Evolutionary conservation across 441 rosid species (phyloP), one percentile per base, ranked within the genome.

Genomic region (Macaranga tanarius): DNA sequence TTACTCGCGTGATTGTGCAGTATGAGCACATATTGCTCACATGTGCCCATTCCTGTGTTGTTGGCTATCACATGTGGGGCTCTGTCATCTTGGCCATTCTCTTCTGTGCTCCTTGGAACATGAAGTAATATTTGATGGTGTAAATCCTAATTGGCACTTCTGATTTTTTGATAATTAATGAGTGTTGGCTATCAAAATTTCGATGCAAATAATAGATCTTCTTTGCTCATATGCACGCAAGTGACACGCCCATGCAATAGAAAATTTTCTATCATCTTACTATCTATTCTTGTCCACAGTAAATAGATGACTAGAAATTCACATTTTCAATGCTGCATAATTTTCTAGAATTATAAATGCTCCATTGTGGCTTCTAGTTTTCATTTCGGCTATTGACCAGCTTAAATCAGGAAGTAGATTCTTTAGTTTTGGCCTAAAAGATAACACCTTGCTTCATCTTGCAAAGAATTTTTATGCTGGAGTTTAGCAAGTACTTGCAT

Each of bases 21-120:
- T 28, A 34, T 23, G 38, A 71, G 12, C 56, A 67, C 74, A 71
- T 22, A 48, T 40, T 19, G 67, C 56, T 75, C 44, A 6, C 70
- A 48, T 38, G 31, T 68, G 55, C 60, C 77, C 73, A 54, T 75
- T 44, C 48, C 59, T 25, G 38, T 69, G 25, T 42, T 74, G 59
- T 20, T 34, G 31, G n/a, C 40, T 73, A 66, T 65, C 67, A 51
- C 38, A 59, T 60, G 52, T 52, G 65, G 69, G 67, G 63, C 70
- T 57, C 65, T 31, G 60, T 68, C 51, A 62, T 45, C 62, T 65
- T 60, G 51, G 45, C 65, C 57, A 61, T 62, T 40, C 51, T 26
- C 38, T 51, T 55, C 45, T 52, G 38, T 62, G 62, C 69, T 54
- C 10, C 54, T 59, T 38, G 55, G 54, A 59, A 52, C 13, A 17